Evolutionary conservation across 2,329 filamentous ascomycete species (phyloP).

Genomic region (Aspergillus ochraceus): DNA sequence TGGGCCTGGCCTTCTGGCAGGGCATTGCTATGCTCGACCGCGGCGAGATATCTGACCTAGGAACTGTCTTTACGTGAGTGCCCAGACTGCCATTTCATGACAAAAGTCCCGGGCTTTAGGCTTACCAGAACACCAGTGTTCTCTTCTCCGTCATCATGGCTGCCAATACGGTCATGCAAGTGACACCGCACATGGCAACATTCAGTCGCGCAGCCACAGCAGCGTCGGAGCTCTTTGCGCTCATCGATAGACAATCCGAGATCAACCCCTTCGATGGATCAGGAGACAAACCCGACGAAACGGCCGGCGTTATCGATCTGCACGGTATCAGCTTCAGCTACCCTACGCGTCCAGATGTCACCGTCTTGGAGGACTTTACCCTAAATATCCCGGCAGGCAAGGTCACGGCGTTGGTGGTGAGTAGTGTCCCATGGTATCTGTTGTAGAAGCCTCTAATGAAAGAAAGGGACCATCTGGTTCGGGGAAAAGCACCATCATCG

Average conservation of each 20-base stretch:
- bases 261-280: too few species aligned
- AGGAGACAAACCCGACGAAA: too few species aligned
- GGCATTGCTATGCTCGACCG: conserved; percentile 29
- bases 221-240: conserved; percentile 40
- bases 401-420: conserved; percentile 61
- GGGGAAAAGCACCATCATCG: conserved; percentile 74
- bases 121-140: conserved; percentile 15
- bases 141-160: conserved; percentile 33
- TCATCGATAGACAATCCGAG: conserved; percentile 32
- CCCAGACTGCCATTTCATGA: background rate
- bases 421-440: conserved; percentile 48
- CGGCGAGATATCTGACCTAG: conserved; percentile 27
- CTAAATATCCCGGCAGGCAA: conserved; percentile 40
- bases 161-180: conserved; percentile 32
- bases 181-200: conserved; percentile 39
- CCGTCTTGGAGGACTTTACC: conserved; percentile 35
- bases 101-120: too few species aligned
- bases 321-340: conserved; percentile 15
- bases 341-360: conserved; percentile 42
- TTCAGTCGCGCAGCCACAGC: conserved; percentile 44
- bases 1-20: conserved; percentile 53
- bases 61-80: conserved; percentile 27
- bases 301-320: too few species aligned
- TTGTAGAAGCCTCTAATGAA: too few species aligned
- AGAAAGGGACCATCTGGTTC: conserved; percentile 40